Evolutionary conservation across 106 monocot genomes (phyloP).

Genomic region (Allium cepa): DNA sequence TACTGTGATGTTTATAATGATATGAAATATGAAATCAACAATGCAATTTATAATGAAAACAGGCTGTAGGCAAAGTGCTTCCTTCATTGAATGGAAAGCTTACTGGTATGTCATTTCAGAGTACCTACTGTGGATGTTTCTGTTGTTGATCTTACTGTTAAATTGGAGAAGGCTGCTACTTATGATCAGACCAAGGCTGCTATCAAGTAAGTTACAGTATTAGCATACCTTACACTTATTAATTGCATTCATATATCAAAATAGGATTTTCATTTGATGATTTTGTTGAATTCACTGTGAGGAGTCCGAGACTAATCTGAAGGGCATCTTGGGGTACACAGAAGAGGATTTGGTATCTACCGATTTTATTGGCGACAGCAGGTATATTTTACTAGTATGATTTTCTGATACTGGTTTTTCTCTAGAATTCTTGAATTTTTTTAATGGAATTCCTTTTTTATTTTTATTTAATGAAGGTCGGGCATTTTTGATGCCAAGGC

Average conservation of each 20-base stretch:
- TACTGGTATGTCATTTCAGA: constrained; percentile 75
- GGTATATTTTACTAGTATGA: constrained; percentile 19
- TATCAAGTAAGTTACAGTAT: constrained; percentile 37
- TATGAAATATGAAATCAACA: neutral
- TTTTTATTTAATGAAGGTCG: constrained; percentile 30
- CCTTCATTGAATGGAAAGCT: constrained; percentile 71
- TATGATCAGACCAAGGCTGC: constrained; percentile 65
- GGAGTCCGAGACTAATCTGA: constrained; percentile 69
- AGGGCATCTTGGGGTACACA: constrained; percentile 80
- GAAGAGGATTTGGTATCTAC: constrained; percentile 82
- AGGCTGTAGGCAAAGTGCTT: constrained; percentile 95
- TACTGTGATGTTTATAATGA: too few species aligned
- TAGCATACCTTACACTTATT: too few species aligned
- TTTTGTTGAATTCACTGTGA: constrained; percentile 27
- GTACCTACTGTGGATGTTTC: constrained; percentile 79
- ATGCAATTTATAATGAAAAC: neutral
- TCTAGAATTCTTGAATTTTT: neutral
- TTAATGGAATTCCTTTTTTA: neutral
- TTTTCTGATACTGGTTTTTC: neutral
- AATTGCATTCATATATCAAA: too few species aligned
- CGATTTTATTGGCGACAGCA: constrained; percentile 83
- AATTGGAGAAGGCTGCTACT: constrained; percentile 49
- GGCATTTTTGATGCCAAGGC: constrained; percentile 98
- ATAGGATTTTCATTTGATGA: too few species aligned
- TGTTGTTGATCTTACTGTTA: constrained; percentile 78